These are phyloP conservation scores for Aspergillus ellipticus DNA, from an alignment of 495 filamentous ascomycete species.

Conservation along the genomic window DNA sequence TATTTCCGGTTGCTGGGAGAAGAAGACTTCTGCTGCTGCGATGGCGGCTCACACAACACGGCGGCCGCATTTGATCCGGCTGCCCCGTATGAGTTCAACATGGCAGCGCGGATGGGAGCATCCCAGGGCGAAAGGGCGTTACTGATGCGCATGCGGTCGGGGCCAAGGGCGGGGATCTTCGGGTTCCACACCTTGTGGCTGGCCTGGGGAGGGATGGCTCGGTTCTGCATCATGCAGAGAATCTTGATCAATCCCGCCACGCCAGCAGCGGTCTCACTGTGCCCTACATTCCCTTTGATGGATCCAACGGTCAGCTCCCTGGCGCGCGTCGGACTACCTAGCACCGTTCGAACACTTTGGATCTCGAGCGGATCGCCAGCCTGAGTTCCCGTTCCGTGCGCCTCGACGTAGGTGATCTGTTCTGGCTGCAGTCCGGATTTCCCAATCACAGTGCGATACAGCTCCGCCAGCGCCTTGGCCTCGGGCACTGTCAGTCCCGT, in stretches of 20 bases:
- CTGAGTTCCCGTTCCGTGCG: conserved; percentile 69
- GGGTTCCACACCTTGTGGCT: conserved; percentile 38
- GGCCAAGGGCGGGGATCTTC: conserved; percentile 19
- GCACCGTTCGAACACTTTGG: conserved; percentile 26
- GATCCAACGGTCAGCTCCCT: conserved; percentile 25
- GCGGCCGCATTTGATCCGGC: too few relatives aligned
- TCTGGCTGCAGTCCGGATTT: conserved; percentile 54
- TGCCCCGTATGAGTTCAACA: too few relatives aligned
- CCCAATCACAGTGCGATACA: conserved; percentile 52
- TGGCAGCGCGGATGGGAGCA: too few relatives aligned
- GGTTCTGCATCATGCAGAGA: conserved; percentile 43
- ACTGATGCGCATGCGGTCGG: conserved; percentile 10
- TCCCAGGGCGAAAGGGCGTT: too few relatives aligned
- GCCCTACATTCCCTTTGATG: conserved; percentile 46
- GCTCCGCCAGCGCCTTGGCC: conserved; percentile 51
- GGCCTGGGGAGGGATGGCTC: conserved; percentile 37
- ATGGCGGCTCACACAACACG: too few relatives aligned
- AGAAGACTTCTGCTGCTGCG: too few relatives aligned
- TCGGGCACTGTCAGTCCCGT: conserved; percentile 70
- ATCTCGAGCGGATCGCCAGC: conserved; percentile 64
- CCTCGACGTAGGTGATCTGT: conserved; percentile 65
- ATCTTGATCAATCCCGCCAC: conserved; percentile 39
- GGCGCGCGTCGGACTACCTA: conserved; percentile 20
- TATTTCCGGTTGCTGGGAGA: too few relatives aligned
- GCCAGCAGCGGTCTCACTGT: conserved; percentile 45